A percentile compares a stretch with the other conserved stretches of the same genome.
Evolutionary conservation across 148 eudicot species (phyloP).

Genomic region (Rheum nobile): DNA sequence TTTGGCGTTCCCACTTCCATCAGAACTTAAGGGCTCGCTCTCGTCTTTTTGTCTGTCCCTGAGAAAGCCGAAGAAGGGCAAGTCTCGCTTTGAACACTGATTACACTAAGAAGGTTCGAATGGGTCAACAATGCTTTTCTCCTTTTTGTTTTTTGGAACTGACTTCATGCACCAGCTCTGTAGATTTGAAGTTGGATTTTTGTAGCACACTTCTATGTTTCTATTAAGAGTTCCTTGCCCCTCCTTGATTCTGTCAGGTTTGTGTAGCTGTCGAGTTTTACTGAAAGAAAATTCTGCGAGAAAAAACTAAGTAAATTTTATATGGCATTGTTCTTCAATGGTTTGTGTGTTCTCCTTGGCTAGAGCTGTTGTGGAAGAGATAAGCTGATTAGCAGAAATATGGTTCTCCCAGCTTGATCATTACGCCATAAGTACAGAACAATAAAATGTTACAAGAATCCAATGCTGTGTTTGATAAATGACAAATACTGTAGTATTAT

Average conservation of each 20-base stretch:
- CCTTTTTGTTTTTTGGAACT: not conserved
- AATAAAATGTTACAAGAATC: not conserved
- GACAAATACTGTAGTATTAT: no score
- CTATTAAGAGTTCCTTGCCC: not conserved
- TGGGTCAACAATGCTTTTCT: not conserved
- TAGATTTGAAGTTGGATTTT: not conserved
- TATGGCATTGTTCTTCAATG: not conserved
- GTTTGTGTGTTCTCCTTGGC: not conserved
- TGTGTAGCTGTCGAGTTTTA: no score
- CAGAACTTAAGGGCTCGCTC: not conserved
- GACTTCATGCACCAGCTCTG: not conserved
- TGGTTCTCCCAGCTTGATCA: no score
- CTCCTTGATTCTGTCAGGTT: not conserved
- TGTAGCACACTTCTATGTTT: not conserved
- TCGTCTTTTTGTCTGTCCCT: not conserved
- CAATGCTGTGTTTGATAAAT: not conserved
- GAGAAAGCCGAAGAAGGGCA: constrained; percentile 16
- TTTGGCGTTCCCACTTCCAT: constrained; percentile 19
- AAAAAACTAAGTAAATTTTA: not conserved
- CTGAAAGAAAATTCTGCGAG: no score
- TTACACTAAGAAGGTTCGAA: not conserved
- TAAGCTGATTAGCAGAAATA: no score
- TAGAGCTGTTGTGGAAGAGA: not conserved
- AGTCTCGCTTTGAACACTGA: not conserved
- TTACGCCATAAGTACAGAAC: not conserved